phyloP scores from a whole-genome alignment of 257 asterid genomes.

The Nyctanthes arbortristis region DNA sequence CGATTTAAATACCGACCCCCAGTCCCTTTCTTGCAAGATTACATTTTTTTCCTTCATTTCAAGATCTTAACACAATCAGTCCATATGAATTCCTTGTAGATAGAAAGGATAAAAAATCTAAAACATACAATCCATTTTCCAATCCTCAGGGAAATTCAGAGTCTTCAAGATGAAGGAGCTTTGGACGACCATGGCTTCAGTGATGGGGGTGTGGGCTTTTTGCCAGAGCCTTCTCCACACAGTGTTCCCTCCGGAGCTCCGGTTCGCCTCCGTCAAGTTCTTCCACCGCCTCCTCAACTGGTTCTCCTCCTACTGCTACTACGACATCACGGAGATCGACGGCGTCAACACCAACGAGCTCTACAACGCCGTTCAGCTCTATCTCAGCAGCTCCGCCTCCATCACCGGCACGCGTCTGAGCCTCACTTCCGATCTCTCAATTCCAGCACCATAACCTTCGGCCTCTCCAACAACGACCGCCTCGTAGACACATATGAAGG shows the following conservation, averaged over 20 bases:
- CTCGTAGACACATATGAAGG: constrained; percentile 38
- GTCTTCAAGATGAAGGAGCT: constrained; percentile 46
- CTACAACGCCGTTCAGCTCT: constrained; percentile 68
- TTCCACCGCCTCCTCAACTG: constrained; percentile 49
- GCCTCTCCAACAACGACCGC: constrained; percentile 65
- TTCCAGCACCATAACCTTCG: constrained; percentile 59
- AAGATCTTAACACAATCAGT: too few relatives aligned
- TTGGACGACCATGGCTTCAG: constrained; percentile 68
- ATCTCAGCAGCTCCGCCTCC: constrained; percentile 66
- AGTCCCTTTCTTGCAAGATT: too few relatives aligned
- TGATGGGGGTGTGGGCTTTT: constrained; percentile 75
- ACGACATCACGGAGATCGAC: constrained; percentile 68
- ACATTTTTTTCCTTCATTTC: neutral
- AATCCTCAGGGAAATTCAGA: neutral
- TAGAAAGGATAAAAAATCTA: neutral
- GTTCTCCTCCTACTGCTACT: constrained; percentile 63
- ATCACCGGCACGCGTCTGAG: constrained; percentile 58
- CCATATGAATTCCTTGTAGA: neutral
- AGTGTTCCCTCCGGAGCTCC: constrained; percentile 66
- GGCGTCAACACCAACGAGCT: constrained; percentile 74
- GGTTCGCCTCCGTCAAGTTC: constrained; percentile 49
- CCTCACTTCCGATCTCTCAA: constrained; percentile 59
- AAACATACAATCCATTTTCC: neutral
- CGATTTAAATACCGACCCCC: neutral
- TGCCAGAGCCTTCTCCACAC: constrained; percentile 60